Percentiles rank a stretch among this genome's conserved stretches.
These are phyloP conservation scores for Pythium aquatile DNA, from an alignment of 352 stramenopile species.

Conservation along the genomic window DNA sequence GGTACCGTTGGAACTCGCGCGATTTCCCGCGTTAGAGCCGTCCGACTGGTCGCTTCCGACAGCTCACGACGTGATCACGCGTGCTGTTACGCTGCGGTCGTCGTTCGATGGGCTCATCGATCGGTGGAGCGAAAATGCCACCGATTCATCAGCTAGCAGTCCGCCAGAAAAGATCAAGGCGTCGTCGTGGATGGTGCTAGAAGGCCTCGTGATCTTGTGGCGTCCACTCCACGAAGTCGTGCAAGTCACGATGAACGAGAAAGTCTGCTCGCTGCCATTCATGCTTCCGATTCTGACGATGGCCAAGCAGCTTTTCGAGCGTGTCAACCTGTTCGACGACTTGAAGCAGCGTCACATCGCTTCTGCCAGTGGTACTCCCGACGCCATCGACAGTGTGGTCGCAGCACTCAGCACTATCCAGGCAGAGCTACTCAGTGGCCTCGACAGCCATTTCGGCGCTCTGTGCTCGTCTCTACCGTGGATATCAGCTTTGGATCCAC, in stretches of 20 bases:
- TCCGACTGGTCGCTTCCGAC: slow-evolving; percentile 14
- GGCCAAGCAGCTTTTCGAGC: slow-evolving; percentile 32
- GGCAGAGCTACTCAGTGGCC: slow-evolving; percentile 10
- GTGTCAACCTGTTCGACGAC: slow-evolving; percentile 32
- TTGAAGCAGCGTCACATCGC: slow-evolving; percentile 17
- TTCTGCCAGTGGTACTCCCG: neutral
- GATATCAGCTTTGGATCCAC: slow-evolving; percentile 45
- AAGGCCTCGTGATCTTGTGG: slow-evolving; percentile 41
- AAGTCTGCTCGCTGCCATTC: slow-evolving; percentile 37
- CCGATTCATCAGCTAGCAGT: neutral
- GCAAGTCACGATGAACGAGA: slow-evolving; percentile 36
- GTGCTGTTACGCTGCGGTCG: slow-evolving; percentile 5
- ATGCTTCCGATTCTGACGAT: slow-evolving; percentile 38
- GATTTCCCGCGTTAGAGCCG: slow-evolving; percentile 1
- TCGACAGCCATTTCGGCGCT: slow-evolving; percentile 14
- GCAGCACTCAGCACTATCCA: slow-evolving; percentile 20
- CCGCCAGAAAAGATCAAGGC: neutral
- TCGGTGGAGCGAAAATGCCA: neutral
- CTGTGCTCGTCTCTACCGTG: slow-evolving; percentile 32
- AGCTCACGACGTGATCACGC: slow-evolving; percentile 18
- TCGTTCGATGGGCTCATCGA: slow-evolving; percentile 15
- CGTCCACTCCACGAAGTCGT: slow-evolving; percentile 43
- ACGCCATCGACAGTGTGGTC: neutral
- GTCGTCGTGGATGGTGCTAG: slow-evolving; percentile 28
- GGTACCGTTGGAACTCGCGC: slow-evolving; percentile 1